Evolutionary conservation across 345 rosid species (phyloP), one percentile per base, ranked within the genome.

Genomic region (Sapria himalayana): DNA sequence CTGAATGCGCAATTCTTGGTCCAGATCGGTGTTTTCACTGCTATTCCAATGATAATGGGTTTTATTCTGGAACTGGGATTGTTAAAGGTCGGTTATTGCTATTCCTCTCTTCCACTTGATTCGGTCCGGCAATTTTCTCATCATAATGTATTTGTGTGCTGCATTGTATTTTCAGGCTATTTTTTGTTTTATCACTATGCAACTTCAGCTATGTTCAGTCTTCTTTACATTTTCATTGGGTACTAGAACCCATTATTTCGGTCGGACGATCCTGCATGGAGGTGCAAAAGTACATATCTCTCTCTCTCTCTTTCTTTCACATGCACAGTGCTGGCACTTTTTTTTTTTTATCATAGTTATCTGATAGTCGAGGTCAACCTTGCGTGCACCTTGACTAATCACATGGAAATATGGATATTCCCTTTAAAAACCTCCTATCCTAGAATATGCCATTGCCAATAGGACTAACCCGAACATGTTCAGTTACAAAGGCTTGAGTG

Each of bases 241-340:
- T 43, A 89, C 98, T 21, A 76, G 72, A 46, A 89, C 98, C 54
- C 98, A 89, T 69, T 89, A 89, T 62, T 89, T 89, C 71, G 98
- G 98, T n/a, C 93, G 98, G 29, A 89, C 98, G 35, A 79, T 89
- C 37, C 95, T 89, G 55, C 98, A 89, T 31, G 98, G 98, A 46
- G 98, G 98, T 55, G 98, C 98, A 46, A 82, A 79, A 59, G 98
- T 89, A 70, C 38, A 53, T 34, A 13, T 51, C 34, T 37, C 7
- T 7, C 38, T 47, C 47, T 20, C 39, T 12, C 19, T 20, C 34
- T 37, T 40, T 44, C 3, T 32, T 31, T 33, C 3, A 0, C 13
- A 0, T 14, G 9, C 16, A 14, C 22, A n/a, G n/a, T n/a, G n/a
- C n/a, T n/a, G n/a, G n/a, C n/a, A n/a, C n/a, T n/a, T n/a, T n/a